Evolutionary conservation across 1,284 basidiomycete species (phyloP), one percentile per base, ranked within the genome.

Genomic region (Ustilago esculenta): DNA sequence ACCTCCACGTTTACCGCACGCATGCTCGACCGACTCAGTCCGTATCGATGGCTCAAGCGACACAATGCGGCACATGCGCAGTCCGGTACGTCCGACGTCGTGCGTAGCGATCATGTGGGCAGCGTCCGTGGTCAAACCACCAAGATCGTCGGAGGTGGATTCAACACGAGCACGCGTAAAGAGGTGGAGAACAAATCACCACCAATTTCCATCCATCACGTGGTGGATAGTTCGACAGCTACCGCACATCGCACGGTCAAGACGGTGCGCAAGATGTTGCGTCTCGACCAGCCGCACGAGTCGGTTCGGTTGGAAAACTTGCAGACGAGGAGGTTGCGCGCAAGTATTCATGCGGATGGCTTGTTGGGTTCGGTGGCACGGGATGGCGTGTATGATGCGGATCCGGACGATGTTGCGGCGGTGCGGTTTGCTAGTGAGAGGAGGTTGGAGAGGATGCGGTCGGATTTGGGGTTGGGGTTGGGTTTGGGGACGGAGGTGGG

Each of bases 41-140:
- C 94, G 0, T 98, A 98, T 82, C 87, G 90, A 17, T 90, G 90
- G 86, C 83, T 93, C n/a, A 63, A 59, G 17, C 47, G 60, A 18
- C 66, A 40, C n/a, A 88, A 89, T 69, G 87, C 88, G 12, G 67
- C 64, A 3, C 56, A 51, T 4, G 41, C 45, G 4, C 54, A 50
- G 5, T 51, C 65, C 12, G 47, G 46, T 9, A 36, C 44, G 2
- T 61, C 68, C 1, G 56, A 64, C 2, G 41, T 52, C 1, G 58
- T 36, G 1, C 39, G 47, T 15, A 67, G 64, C 41, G 59, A 60
- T 21, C 37, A 44, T 10, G 59, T 42, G 7, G 34, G 41, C 17
- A 46, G 49, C 30, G 36, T 24, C 33, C 32, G 35, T 14, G 45
- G 37, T 18, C 51, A 50, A 1, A 40, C 65, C 15, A 75, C 59